Percentiles rank a stretch among this genome's conserved stretches.
Conservation (phyloP, 208 protist genomes). For the Leishmania major region DNA sequence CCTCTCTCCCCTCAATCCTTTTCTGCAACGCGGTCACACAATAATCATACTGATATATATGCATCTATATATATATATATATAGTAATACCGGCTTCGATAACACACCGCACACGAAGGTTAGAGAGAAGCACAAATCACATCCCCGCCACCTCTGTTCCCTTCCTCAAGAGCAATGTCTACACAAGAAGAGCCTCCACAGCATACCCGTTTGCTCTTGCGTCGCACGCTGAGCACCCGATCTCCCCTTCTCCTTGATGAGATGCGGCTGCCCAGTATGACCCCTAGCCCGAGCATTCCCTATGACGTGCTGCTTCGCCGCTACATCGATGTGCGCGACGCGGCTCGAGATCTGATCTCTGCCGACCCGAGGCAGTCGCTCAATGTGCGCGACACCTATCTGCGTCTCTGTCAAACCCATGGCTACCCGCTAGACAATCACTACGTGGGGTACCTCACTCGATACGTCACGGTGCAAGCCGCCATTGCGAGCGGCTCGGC, state of each 20-base stretch:
- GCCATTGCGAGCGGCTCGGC: constrained; percentile 1
- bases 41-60: neutral
- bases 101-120: neutral
- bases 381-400: constrained; percentile 10
- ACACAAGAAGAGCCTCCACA: neutral
- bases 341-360: constrained; percentile 6
- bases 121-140: neutral
- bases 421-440: neutral
- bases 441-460: constrained; percentile 8
- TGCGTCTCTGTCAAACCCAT: constrained; percentile 5
- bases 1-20: neutral
- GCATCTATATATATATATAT: neutral
- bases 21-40: neutral
- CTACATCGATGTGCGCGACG: constrained; percentile 7
- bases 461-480: constrained; percentile 6
- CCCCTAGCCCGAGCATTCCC: neutral
- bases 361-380: constrained; percentile 6
- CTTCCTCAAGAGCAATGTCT: neutral
- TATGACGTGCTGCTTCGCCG: neutral
- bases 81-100: neutral
- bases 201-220: neutral
- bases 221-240: neutral
- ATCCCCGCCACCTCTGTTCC: neutral
- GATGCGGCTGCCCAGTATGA: neutral
- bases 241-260: too few relatives aligned